Evolutionary conservation across 2,329 filamentous ascomycete genomes (phyloP), one percentile per base, ranked within the genome.

Genomic region (Beauveria bassiana): DNA sequence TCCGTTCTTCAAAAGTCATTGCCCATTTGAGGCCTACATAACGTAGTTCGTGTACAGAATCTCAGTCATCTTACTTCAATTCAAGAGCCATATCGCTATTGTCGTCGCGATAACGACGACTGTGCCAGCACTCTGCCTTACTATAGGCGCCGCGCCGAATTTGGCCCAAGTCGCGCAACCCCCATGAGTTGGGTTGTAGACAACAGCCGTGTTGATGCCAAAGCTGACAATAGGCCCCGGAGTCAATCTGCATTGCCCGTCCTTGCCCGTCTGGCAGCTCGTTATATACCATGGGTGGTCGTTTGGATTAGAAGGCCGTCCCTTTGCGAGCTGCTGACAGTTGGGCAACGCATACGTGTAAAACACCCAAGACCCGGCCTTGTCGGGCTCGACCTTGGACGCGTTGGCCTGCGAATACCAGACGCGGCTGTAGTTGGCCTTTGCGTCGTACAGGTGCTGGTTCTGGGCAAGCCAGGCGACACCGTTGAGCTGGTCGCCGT

Each of bases 341-440:
- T 64, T 43, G 7, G 51, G 28, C 28, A 65, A 62, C 10, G 64
- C 62, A 12, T 62, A 67, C 34, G 63, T 58, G 28, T 62, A 63
- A 10, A 66, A 59, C 1, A 64, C 60, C 66, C 65, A 66, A 2
- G 58, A 38, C 12, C 58, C 53, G 2, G 52, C 61, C 42, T 66
- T 47, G 3, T 65, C 66, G 7, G 47, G 51, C 24, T 64, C 55
- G 22, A 50, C 10, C 10, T 45, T 22, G 8, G 57, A 42, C 18
- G 3, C 14, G 38, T 45, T 40, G 26, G 24, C 22, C 58, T 63
- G 64, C 28, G 64, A 51, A 43, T 64, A 66, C 62, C 64, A 64
- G 22, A 65, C 34, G 5, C 52, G 60, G 16, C 60, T 56, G 34
- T 65, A 66, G 38, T 66, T 67, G 16, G 62, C 53, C 22, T 64